These are phyloP conservation scores for Coemansia sp. DNA, from an alignment of 192 early-diverging fungal species.

Conservation along the genomic window DNA sequence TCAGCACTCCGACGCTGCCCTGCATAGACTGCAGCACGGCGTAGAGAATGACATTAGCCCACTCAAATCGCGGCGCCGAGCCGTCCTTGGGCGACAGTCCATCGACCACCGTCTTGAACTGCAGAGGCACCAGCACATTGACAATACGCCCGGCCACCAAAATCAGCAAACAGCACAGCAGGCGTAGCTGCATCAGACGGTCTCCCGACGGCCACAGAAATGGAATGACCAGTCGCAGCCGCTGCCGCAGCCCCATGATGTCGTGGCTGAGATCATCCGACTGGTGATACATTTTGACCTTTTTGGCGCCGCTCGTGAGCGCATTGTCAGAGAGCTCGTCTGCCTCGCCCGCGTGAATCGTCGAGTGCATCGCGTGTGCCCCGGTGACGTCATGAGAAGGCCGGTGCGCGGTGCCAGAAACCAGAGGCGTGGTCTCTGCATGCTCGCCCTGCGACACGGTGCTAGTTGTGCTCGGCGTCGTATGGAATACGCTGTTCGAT, in stretches of 20 bases:
- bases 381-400: neutral
- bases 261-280: constrained; percentile 48
- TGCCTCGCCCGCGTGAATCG: neutral
- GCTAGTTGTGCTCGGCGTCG: constrained; percentile 17
- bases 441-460: constrained; percentile 14
- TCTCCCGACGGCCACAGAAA: constrained; percentile 81
- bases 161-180: constrained; percentile 67
- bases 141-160: constrained; percentile 67
- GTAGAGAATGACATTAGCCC: constrained; percentile 48
- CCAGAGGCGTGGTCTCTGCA: constrained; percentile 30
- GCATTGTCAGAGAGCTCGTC: constrained; percentile 22
- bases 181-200: constrained; percentile 61
- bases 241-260: constrained; percentile 47
- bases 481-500: constrained; percentile 6
- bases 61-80: constrained; percentile 45
- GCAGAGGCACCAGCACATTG: constrained; percentile 80
- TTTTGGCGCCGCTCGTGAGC: constrained; percentile 47
- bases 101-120: constrained; percentile 83
- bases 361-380: neutral
- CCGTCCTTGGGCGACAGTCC: constrained; percentile 55
- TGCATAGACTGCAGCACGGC: constrained; percentile 46
- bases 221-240: constrained; percentile 69
- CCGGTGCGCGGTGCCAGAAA: constrained; percentile 5
- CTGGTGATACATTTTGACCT: constrained; percentile 54
- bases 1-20: constrained; percentile 69